Percentiles rank a stretch among this genome's conserved stretches.
These are phyloP conservation scores for Patellaria atrata DNA, from an alignment of 495 filamentous ascomycete species.

Conservation along the genomic window DNA sequence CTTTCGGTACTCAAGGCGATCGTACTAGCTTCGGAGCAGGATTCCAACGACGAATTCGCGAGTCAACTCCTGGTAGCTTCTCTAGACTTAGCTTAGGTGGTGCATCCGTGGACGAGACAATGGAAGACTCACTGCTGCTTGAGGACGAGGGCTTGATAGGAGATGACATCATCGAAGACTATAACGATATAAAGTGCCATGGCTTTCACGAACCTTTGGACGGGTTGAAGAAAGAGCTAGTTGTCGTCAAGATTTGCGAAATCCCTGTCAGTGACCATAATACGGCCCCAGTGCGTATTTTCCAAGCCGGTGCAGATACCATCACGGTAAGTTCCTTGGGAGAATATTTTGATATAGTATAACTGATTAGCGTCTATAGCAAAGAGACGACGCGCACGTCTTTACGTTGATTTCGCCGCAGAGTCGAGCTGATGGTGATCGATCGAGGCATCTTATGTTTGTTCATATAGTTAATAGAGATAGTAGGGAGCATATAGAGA, in stretches of 20 bases:
- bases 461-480: too few species aligned
- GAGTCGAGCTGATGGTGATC: too few species aligned
- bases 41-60: constrained; percentile 16
- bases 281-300: too few species aligned
- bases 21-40: constrained; percentile 27
- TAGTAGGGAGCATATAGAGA: too few species aligned
- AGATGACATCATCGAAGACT: constrained; percentile 18
- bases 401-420: too few species aligned
- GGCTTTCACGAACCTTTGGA: constrained; percentile 12
- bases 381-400: too few species aligned
- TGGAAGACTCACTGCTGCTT: constrained; percentile 20
- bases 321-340: too few species aligned
- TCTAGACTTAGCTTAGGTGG: constrained; percentile 21
- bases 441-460: too few species aligned
- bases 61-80: constrained; percentile 25
- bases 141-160: constrained; percentile 18
- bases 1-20: constrained; percentile 53
- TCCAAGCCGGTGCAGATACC: too few species aligned
- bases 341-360: too few species aligned
- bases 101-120: constrained; percentile 14
- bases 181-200: constrained; percentile 14
- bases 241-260: constrained; percentile 15
- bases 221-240: constrained; percentile 18
- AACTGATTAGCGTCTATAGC: too few species aligned
- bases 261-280: constrained; percentile 5